Base-by-base conservation (phyloP, 2,329 filamentous ascomycete species). In the Sclerotinia glacialis region DNA sequence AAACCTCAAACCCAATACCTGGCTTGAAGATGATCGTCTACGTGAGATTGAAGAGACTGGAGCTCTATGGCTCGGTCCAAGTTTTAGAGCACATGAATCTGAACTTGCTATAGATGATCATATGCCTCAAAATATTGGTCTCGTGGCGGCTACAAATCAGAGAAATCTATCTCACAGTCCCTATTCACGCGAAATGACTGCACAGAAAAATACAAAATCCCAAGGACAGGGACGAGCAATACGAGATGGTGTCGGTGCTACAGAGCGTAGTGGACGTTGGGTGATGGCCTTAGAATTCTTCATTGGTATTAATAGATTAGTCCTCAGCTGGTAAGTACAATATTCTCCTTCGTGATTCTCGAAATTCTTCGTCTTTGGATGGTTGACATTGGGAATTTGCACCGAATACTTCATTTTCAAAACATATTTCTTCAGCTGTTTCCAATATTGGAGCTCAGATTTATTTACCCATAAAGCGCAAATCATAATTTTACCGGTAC, bases 1-100 rank as follows among this genome's bases (percentile, higher is more conserved):
- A 62, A 88, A 86, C 68, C 81, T 96, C 2, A 87, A 88, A 70
- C 82, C 84, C 46, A 88, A 88, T 78, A 97, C 95, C 0, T 99
- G 95, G 94, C 81, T 98, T 3, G 95, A 99, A 75, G 91, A 94
- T 72, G 91, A 96, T 71, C 85, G 93, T 7, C 82, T 94, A 12
- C 84, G 87, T 54, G 92, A 98, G 74, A 82, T 96, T 3, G 88
- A 95, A 71, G 80, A 83, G 50, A 65, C 69, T 44, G 75, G 75
- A 63, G 73, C 72, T 62, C 73, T 74, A 56, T 77, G 75, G 75
- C 70, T 77, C 28, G 74, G 75, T 46, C 73, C 75, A 54, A 72
- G 64, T 26, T 77, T 76, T 47, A 70, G 69, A 68, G 66, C 72
- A 14, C 68, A 72, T 55, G 71, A 73, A 64, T 67, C 70, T n/a